Conservation (phyloP, 257 asterid species). For the Thymus mandschuricus region DNA sequence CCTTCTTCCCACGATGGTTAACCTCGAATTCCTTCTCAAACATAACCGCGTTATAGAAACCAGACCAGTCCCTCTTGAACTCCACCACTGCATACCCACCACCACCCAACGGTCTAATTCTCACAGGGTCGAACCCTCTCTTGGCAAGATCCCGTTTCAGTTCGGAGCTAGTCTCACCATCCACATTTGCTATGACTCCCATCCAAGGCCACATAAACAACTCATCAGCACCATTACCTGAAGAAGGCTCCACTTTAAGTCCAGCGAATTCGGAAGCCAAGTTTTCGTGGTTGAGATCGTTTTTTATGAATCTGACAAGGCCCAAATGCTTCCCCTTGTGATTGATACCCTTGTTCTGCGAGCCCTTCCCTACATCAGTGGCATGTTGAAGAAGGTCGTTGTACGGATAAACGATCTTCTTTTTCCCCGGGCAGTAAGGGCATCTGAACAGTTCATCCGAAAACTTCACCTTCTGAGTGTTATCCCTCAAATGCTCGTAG, state of each 20-base stretch:
- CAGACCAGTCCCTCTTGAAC: constrained; percentile 59
- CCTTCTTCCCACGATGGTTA: constrained; percentile 53
- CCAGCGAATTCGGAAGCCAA: constrained; percentile 38
- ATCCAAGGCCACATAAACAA: constrained; percentile 65
- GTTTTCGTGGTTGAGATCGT: constrained; percentile 40
- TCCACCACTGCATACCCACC: constrained; percentile 51
- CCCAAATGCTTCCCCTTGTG: constrained; percentile 58
- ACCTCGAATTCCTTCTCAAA: constrained; percentile 62
- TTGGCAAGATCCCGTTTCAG: constrained; percentile 43
- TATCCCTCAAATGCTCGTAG: constrained; percentile 46
- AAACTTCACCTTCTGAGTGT: constrained; percentile 33
- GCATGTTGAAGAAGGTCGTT: constrained; percentile 64
- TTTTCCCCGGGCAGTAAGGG: constrained; percentile 69
- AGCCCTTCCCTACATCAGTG: constrained; percentile 50
- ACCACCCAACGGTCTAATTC: constrained; percentile 40
- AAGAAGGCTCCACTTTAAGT: constrained; percentile 36
- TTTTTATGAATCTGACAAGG: constrained; percentile 48
- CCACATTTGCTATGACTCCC: constrained; percentile 58
- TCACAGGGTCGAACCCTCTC: constrained; percentile 51
- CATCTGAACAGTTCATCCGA: constrained; percentile 46
- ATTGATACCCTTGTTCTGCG: constrained; percentile 45
- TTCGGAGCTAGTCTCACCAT: constrained; percentile 39
- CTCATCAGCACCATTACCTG: constrained; percentile 28
- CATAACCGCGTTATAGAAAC: constrained; percentile 53
- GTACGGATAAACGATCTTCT: constrained; percentile 47